phyloP scores from a whole-genome alignment of 306 rosid species.

The Begonia loranthoides region DNA sequence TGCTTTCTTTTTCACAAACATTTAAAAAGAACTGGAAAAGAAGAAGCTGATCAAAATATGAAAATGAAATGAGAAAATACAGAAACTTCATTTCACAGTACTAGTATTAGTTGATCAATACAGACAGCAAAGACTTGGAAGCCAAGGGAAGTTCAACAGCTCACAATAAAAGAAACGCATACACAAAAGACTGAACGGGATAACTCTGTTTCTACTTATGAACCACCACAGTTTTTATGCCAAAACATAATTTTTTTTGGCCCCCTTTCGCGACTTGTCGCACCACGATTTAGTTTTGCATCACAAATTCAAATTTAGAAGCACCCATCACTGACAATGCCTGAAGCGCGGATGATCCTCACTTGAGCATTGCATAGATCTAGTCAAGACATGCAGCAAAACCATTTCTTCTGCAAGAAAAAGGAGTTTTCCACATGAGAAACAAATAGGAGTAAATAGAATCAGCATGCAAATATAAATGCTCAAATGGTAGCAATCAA shows the following conservation, averaged over 20 bases:
- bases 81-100: not conserved
- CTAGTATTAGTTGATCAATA: not conserved
- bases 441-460: not conserved
- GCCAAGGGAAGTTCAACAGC: not conserved
- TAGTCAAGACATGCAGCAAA: constrained; percentile 86
- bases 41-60: too few species aligned
- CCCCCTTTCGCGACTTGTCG: constrained; percentile 35
- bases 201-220: constrained; percentile 22
- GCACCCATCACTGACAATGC: constrained; percentile 23
- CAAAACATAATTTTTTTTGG: constrained; percentile 20
- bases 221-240: constrained; percentile 56
- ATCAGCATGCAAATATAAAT: too few species aligned
- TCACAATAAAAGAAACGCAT: not conserved
- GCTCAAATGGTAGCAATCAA: too few species aligned
- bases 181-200: not conserved
- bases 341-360: constrained; percentile 37
- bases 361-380: constrained; percentile 25
- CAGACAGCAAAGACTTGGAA: not conserved
- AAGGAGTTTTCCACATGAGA: too few species aligned
- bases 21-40: too few species aligned
- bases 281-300: constrained; percentile 49
- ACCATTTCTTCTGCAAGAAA: constrained; percentile 91
- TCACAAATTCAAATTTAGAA: constrained; percentile 34
- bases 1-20: too few species aligned
- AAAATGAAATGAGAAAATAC: not conserved